Evolutionary conservation across 1,284 basidiomycete genomes (phyloP), one percentile per base, ranked within the genome.

Genomic region (Heimioporus retisporus): DNA sequence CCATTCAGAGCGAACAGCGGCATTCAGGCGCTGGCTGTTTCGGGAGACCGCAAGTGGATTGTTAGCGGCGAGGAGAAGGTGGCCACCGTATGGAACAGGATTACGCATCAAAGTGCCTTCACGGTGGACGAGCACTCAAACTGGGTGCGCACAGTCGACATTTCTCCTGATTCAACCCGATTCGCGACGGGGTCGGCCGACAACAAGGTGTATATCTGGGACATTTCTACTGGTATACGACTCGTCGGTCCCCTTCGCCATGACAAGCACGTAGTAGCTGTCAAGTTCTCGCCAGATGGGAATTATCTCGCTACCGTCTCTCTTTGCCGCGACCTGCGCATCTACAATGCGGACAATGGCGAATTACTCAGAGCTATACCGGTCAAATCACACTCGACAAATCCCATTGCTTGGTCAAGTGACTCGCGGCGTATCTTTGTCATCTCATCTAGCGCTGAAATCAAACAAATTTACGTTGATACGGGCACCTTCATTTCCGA

Each of bases 251-350:
- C 65, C 5, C 59, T 68, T 19, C 43, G n/a, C 16, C 65, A 66
- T 44, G 50, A 55, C 42, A 48, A 50, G 19, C 23, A n/a, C 16
- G 58, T 68, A 4, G 55, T 60, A 7, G 55, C 46, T 6, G 50
- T 68, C 58, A 67, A 67, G 48, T 68, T 68, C 50, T 68, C 67
- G 14, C 67, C 67, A 4, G 65, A 68, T 25, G 67, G 64, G 8
- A 59, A 57, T 13, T 59, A 35, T 54, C 42, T 68, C 8, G 67
- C 67, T 6, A 68, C 55, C 16, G 55, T 54, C 62, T 54, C 62
- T 6, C 56, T 58, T 15, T 58, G 42, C 21, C 56, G 50, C 56
- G 62, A 63, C 4, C 15, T 63, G 28, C 62, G 62, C 18, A 63
- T 63, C 48, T 63, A 63, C 56, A 63, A 59, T 18, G 48, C 56